Evolutionary conservation across 1,284 basidiomycete species (phyloP).

Genomic region (Fomitiporia mediterranea): DNA sequence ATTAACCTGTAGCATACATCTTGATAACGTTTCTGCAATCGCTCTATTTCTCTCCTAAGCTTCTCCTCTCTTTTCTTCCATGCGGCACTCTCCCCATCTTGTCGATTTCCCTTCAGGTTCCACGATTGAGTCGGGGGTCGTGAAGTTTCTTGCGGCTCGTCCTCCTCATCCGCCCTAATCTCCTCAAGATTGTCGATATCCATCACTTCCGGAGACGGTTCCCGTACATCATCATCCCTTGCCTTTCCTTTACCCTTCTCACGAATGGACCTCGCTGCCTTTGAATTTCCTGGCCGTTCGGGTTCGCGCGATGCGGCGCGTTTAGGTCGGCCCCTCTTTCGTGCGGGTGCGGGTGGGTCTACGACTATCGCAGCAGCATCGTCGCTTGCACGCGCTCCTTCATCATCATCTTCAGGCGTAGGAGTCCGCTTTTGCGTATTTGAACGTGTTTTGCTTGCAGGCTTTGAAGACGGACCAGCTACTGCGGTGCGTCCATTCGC

Average conservation of each 20-base stretch:
- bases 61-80: conserved; percentile 14
- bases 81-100: neutral
- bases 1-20: conserved; percentile 17
- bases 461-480: conserved; percentile 24
- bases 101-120: neutral
- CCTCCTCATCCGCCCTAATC: conserved; percentile 13
- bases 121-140: neutral
- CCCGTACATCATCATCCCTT: neutral
- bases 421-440: conserved; percentile 26
- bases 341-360: neutral
- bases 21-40: conserved; percentile 19
- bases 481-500: conserved; percentile 15
- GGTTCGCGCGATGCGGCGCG: conserved; percentile 16
- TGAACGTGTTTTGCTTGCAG: conserved; percentile 13
- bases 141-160: conserved; percentile 8
- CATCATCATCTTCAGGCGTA: conserved; percentile 25
- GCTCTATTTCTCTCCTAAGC: conserved; percentile 13
- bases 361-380: neutral
- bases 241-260: conserved; percentile 29
- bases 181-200: conserved; percentile 9
- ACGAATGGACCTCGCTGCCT: conserved; percentile 21
- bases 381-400: conserved; percentile 21
- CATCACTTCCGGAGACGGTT: conserved; percentile 12
- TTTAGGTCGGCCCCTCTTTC: conserved; percentile 1
- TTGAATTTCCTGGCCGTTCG: conserved; percentile 8